A percentile compares a stretch with the other conserved stretches of the same genome.
Evolutionary conservation across 2,329 filamentous ascomycete genomes (phyloP).

Genomic region (Trichoderma sp.): DNA sequence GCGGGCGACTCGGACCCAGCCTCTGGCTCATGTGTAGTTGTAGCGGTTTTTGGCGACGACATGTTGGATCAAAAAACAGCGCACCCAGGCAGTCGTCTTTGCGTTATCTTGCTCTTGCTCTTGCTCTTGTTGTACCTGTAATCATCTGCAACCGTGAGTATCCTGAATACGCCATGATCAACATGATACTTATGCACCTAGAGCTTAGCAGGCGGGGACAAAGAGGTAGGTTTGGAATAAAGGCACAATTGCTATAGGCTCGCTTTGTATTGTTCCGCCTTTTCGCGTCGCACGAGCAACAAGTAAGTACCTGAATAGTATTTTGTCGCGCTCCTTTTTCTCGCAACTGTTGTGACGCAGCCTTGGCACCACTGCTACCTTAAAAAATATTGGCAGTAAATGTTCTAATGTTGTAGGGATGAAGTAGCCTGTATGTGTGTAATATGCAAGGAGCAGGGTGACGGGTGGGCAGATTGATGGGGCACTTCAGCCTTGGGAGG

Average conservation of each 20-base stretch:
- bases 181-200: constrained; percentile 41
- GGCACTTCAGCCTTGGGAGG: not conserved
- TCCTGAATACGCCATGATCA: constrained; percentile 32
- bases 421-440: not conserved
- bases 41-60: constrained; percentile 16
- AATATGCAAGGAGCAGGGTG: constrained; percentile 12
- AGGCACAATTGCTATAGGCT: constrained; percentile 8
- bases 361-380: not conserved
- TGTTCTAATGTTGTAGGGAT: not conserved
- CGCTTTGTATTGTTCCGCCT: constrained; percentile 7
- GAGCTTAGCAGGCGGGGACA: constrained; percentile 29
- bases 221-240: constrained; percentile 13
- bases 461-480: not conserved
- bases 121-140: constrained; percentile 21
- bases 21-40: constrained; percentile 2
- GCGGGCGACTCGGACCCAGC: constrained; percentile 19
- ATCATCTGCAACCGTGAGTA: constrained; percentile 40
- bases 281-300: constrained; percentile 1
- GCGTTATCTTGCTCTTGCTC: not conserved
- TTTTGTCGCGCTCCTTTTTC: not conserved
- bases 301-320: not conserved
- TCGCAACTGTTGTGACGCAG: not conserved
- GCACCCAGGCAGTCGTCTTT: not conserved
- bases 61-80: not conserved
- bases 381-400: not conserved